Evolutionary conservation across 2,329 filamentous ascomycete genomes (phyloP), one percentile per base, ranked within the genome.

Genomic region (Claviceps capensis): DNA sequence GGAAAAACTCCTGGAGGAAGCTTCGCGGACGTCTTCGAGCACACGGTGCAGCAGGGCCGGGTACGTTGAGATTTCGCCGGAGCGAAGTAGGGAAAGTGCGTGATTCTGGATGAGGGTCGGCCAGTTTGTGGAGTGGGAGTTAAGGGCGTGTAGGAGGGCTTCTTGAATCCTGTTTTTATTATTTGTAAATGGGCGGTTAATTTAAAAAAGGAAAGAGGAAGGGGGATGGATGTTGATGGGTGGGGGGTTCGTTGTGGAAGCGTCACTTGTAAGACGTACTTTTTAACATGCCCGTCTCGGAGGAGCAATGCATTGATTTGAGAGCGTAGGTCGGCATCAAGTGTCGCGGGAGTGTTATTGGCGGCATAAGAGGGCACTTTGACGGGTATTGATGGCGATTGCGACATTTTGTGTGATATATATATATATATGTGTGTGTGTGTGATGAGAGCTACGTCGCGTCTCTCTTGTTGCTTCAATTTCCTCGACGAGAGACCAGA

Each of bases 111-210:
- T 69, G 48, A 69, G 60, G 11, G 80, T 80, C 2, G 80, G 79
- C 80, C 81, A 84, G 70, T 84, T 81, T 56, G 74, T 68, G 4
- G 70, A 64, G 66, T 82, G 71, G 48, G 79, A 69, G 64, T 83
- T 71, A 50, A 84, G 76, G 54, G 76, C 65, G 67, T 83, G 79
- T 43, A 83, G 75, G 61, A 84, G 75, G 44, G 74, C 68, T 53
- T 83, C 79, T 70, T 83, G 79, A 59, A 84, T 83, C 30, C 30
- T 34, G 30, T 58, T 81, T 82, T 36, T 11, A 41, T 14, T 14
- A 11, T 42, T 51, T 19, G 13, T 16, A 16, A 5, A 17, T 17
- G 14, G 4, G 46, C 23, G 42, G 42, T 49, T 48, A 22, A 52
- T 45, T 42, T 13, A 34, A 14, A 17, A 9, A 34, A 13, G 34